Base-by-base conservation (phyloP, 176 grass and related monocot genomes). In the Saccharum officinarum region DNA sequence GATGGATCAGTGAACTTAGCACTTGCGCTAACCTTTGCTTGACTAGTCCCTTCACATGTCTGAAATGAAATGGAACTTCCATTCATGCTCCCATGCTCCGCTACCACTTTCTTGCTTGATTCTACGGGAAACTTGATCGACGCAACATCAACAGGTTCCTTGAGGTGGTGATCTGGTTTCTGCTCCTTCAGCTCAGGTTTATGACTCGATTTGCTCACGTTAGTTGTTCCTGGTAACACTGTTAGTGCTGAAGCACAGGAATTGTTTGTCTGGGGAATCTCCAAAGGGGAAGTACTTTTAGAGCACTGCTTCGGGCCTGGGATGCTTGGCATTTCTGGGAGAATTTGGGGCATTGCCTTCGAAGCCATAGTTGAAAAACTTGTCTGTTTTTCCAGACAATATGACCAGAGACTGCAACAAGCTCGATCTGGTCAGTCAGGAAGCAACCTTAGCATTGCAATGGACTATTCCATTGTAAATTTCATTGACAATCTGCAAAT, bases 21-120 rank as follows among this genome's bases (percentile, higher is more conserved):
- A 73, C 81, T 84, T 84, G 64, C 80, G 16, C 70, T 77, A 17
- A 60, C 78, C 44, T 87, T 92, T 69, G 63, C 71, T 25, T 83
- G 46, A 80, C 33, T 76, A 61, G 45, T 83, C 5, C 47, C 87
- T 79, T 86, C 87, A 66, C 75, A 76, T 61, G 9, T 69, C 23
- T 76, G 84, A 81, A 82, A 77, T 33, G 86, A 92, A 61, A 63
- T 57, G 20, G 76, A 80, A 44, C 74, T 67, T 64, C 88, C 80
- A 68, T 86, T 77, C 46, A 67, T 34, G 47, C 76, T 83, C 12
- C 30, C 73, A 3, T 45, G 59, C 57, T 86, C 75, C n/a, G 69
- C 81, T 46, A 31, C 74, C 45, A 60, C 70, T 47, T 68, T 42
- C 44, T 77, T 34, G 28, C 59, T 78, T 31, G 37, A 75, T 55